Evolutionary conservation across 139 green algal genomes (phyloP).

Genomic region (Chlorella sp.): DNA sequence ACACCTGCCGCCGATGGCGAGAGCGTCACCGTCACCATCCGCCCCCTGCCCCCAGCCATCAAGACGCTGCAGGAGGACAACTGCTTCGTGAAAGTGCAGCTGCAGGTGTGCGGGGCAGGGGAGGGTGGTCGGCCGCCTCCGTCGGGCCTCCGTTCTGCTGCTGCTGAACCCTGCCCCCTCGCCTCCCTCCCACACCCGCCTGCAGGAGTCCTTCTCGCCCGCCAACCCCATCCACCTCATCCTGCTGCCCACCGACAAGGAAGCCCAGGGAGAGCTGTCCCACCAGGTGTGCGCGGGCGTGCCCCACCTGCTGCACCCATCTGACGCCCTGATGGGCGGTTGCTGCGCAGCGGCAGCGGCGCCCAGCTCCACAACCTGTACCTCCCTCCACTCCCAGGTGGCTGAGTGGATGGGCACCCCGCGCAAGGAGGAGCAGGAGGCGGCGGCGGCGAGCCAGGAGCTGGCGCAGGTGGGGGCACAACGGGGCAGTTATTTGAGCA

Average conservation of each 20-base stretch:
- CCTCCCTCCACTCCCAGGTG: too few species aligned
- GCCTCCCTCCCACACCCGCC: not conserved
- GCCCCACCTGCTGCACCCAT: too few species aligned
- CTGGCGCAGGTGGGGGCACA: not conserved
- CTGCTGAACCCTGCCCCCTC: too few species aligned
- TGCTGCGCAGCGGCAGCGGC: too few species aligned
- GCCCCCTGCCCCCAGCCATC: not conserved
- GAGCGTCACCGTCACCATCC: not conserved
- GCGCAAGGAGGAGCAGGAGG: not conserved
- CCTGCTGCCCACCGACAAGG: constrained; percentile 13
- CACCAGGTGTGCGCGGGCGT: not conserved
- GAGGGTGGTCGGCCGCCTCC: not conserved
- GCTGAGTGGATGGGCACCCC: not conserved
- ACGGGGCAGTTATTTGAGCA: too few species aligned
- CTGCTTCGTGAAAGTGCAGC: not conserved
- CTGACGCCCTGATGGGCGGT: too few species aligned
- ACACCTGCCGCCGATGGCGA: not conserved
- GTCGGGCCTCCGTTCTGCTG: too few species aligned
- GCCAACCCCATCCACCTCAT: constrained; percentile 7
- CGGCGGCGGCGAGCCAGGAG: not conserved
- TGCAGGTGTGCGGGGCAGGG: not conserved
- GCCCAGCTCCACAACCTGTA: too few species aligned
- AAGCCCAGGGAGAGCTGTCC: not conserved
- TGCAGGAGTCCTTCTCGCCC: constrained; percentile 10
- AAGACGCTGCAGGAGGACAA: too few species aligned